Evolutionary conservation across 805 yeast species (phyloP).

Genomic region (Saccharomycopsis microspora): DNA sequence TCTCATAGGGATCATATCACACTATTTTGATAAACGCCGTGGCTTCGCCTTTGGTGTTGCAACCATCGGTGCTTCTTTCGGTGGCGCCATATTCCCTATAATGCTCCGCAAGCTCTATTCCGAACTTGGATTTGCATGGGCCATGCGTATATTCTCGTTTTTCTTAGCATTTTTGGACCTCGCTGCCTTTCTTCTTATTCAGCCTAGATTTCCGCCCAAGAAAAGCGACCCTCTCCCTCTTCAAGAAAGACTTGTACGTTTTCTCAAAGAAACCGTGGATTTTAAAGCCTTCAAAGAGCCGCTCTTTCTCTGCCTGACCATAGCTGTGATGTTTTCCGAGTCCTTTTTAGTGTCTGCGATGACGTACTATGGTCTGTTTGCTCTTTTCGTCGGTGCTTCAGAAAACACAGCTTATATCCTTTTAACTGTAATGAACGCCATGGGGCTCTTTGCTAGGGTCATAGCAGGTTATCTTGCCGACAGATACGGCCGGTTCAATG

Average conservation of each 20-base stretch:
- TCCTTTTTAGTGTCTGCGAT: conserved; percentile 31
- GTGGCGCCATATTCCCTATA: conserved; percentile 38
- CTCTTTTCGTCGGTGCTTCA: conserved; percentile 32
- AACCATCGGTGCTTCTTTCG: conserved; percentile 40
- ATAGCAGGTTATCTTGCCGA: conserved; percentile 26
- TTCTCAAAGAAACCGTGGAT: conserved; percentile 7
- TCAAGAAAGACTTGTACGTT: neutral
- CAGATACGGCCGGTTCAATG: conserved; percentile 35
- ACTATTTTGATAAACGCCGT: conserved; percentile 32
- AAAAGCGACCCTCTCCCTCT: neutral
- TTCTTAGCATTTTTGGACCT: conserved; percentile 16
- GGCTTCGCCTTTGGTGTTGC: conserved; percentile 36
- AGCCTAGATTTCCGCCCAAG: conserved; percentile 23
- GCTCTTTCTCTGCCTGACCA: conserved; percentile 30
- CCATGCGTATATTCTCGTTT: conserved; percentile 38
- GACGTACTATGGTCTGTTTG: conserved; percentile 41
- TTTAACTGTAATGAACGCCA: conserved; percentile 29
- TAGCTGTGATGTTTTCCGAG: conserved; percentile 37
- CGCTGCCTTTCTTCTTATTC: conserved; percentile 22
- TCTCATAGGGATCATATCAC: conserved; percentile 32
- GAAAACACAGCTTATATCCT: conserved; percentile 29
- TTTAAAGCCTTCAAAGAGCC: conserved; percentile 28
- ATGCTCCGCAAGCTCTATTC: conserved; percentile 31
- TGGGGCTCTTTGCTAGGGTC: conserved; percentile 25
- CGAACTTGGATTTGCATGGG: conserved; percentile 42